Evolutionary conservation across 192 early-diverging fungal genomes (phyloP).

Genomic region (Linnemannia exigua): DNA sequence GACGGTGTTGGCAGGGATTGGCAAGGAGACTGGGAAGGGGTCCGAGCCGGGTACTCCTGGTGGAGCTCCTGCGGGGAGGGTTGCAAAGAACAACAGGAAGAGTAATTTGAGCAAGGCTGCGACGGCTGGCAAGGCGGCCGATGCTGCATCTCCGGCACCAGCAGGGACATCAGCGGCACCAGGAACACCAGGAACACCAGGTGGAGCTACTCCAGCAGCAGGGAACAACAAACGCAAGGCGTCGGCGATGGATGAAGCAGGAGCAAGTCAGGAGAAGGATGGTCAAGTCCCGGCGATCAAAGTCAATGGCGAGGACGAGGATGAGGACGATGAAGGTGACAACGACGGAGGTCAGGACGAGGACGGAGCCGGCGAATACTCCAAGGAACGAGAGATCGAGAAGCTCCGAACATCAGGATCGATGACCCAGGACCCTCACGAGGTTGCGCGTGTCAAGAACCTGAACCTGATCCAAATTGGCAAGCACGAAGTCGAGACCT

Average conservation of each 20-base stretch:
- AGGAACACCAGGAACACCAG: constrained; percentile 60
- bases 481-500: constrained; percentile 91
- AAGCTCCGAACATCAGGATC: constrained; percentile 93
- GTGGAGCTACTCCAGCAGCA: neutral
- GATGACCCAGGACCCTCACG: constrained; percentile 97
- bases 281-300: constrained; percentile 9
- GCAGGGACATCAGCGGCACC: too few relatives aligned
- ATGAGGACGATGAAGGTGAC: constrained; percentile 45
- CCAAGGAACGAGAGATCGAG: constrained; percentile 97
- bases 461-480: constrained; percentile 95
- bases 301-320: constrained; percentile 22
- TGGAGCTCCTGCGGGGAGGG: constrained; percentile 48
- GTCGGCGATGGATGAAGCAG: constrained; percentile 39
- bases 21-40: constrained; percentile 57
- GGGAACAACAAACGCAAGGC: constrained; percentile 53
- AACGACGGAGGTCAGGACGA: constrained; percentile 19
- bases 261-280: constrained; percentile 26
- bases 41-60: constrained; percentile 59
- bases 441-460: constrained; percentile 96
- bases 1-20: constrained; percentile 37
- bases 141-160: constrained; percentile 46
- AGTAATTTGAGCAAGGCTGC: constrained; percentile 56
- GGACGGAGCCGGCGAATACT: constrained; percentile 66
- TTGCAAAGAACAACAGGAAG: constrained; percentile 48
- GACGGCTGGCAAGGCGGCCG: constrained; percentile 63